A percentile compares a stretch with the other conserved stretches of the same genome.
Conservation (phyloP, 2,329 filamentous ascomycete species). For the Colletotrichum sp. region DNA sequence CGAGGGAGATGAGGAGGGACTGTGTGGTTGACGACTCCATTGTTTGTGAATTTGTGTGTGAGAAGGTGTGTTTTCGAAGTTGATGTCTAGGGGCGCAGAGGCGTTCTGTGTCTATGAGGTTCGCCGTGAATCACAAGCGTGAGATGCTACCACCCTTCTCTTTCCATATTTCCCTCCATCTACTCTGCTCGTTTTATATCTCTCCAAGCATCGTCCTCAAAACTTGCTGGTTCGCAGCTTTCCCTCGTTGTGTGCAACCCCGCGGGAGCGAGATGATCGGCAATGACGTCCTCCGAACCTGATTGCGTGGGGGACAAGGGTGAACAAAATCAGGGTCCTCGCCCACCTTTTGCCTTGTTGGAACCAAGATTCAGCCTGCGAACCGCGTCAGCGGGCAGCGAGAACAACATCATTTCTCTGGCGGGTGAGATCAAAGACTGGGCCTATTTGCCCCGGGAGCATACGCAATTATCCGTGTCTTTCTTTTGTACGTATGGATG, state of each 20-base stretch:
- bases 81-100: not conserved
- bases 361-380: not conserved
- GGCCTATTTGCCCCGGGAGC: not conserved
- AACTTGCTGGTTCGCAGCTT: conserved; percentile 1
- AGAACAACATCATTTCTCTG: not conserved
- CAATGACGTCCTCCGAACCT: conserved; percentile 12
- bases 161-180: not conserved
- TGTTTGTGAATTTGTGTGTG: not conserved
- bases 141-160: not conserved
- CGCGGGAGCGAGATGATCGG: not conserved
- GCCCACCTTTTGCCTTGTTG: not conserved
- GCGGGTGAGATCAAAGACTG: not conserved
- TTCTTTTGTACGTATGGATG: not conserved
- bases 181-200: not conserved
- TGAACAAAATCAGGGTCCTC: conserved; percentile 12
- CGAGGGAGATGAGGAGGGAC: conserved; percentile 28
- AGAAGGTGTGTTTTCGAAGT: not conserved
- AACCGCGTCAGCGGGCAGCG: conserved; percentile 7
- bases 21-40: conserved; percentile 19
- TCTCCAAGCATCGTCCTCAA: not conserved
- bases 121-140: not conserved
- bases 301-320: not conserved
- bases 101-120: not conserved
- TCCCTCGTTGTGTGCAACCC: not conserved
- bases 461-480: not conserved